Conservation (phyloP, 2,329 filamentous ascomycete genomes). For the Penicillium corylophilum region DNA sequence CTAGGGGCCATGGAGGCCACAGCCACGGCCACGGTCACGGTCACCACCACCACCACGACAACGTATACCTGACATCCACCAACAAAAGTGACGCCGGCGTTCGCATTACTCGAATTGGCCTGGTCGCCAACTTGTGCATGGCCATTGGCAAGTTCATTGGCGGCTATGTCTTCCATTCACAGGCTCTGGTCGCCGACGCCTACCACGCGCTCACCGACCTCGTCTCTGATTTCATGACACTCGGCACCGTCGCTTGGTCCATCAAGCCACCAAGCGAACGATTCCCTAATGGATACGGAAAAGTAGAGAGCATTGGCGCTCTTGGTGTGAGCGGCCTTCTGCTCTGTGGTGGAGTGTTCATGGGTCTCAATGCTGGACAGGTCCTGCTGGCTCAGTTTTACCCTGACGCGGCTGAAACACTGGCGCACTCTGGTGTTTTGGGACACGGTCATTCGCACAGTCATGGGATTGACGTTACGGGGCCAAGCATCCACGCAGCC, state of each 20-base stretch:
- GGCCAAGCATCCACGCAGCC: constrained; percentile 87
- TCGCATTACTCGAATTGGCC: constrained; percentile 84
- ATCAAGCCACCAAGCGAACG: constrained; percentile 76
- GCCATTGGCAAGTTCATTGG: constrained; percentile 89
- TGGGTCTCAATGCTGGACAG: constrained; percentile 75
- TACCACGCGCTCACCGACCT: constrained; percentile 95
- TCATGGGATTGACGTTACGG: constrained; percentile 50
- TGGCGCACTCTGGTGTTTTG: constrained; percentile 39
- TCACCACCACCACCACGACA: constrained; percentile 79
- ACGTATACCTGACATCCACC: constrained; percentile 73
- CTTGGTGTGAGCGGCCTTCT: constrained; percentile 90
- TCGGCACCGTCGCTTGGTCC: constrained; percentile 92
- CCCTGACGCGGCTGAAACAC: constrained; percentile 60
- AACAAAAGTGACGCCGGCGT: constrained; percentile 93
- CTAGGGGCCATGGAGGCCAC: constrained; percentile 47
- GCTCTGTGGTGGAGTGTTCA: constrained; percentile 83
- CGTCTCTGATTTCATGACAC: constrained; percentile 88
- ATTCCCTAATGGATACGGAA: constrained; percentile 92
- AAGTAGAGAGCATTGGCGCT: constrained; percentile 94
- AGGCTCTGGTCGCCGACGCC: constrained; percentile 87
- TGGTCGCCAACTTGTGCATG: constrained; percentile 90
- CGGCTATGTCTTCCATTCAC: constrained; percentile 91
- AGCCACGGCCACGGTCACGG: constrained; percentile 59
- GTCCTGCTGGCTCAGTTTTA: constrained; percentile 72
- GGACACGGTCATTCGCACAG: constrained; percentile 63